Evolutionary conservation across 208 protist genomes (phyloP).

Genomic region (Trypanosoma avium): DNA sequence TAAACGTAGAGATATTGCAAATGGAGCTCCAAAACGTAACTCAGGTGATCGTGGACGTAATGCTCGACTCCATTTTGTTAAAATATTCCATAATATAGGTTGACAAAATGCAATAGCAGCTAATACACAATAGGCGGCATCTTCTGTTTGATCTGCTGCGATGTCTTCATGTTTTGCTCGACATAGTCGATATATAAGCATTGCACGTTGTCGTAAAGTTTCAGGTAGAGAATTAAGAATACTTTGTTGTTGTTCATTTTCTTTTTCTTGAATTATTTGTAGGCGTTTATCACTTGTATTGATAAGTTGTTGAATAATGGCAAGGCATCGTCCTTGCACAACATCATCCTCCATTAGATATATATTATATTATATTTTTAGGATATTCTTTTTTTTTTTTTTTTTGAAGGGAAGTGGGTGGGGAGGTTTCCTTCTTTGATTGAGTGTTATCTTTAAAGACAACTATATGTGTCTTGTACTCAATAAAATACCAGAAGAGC

Average conservation of each 20-base stretch:
- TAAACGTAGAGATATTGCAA: slow-evolving; percentile 38
- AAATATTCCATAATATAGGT: slow-evolving; percentile 42
- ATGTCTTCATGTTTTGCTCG: slow-evolving; percentile 28
- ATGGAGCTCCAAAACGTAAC: slow-evolving; percentile 42
- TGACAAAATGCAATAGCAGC: slow-evolving; percentile 41
- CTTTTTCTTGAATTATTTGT: not conserved
- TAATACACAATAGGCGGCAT: slow-evolving; percentile 70
- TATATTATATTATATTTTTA: too few relatives aligned
- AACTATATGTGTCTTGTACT: too few relatives aligned
- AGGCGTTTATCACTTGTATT: slow-evolving; percentile 1
- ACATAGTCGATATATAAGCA: slow-evolving; percentile 70
- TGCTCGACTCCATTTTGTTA: slow-evolving; percentile 38
- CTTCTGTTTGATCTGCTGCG: slow-evolving; percentile 33
- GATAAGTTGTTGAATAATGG: slow-evolving; percentile 53
- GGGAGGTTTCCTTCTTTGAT: too few relatives aligned
- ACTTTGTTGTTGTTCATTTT: not conserved
- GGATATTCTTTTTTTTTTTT: not conserved
- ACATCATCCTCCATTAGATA: slow-evolving; percentile 70
- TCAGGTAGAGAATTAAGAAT: slow-evolving; percentile 25
- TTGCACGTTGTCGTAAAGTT: slow-evolving; percentile 34
- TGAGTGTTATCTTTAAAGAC: too few relatives aligned
- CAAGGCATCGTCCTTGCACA: slow-evolving; percentile 38
- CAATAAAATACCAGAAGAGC: not conserved
- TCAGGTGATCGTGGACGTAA: slow-evolving; percentile 46
- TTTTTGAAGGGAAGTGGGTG: not conserved